Evolutionary conservation across 306 rosid genomes (phyloP).

Genomic region (Corylus heterophylla): DNA sequence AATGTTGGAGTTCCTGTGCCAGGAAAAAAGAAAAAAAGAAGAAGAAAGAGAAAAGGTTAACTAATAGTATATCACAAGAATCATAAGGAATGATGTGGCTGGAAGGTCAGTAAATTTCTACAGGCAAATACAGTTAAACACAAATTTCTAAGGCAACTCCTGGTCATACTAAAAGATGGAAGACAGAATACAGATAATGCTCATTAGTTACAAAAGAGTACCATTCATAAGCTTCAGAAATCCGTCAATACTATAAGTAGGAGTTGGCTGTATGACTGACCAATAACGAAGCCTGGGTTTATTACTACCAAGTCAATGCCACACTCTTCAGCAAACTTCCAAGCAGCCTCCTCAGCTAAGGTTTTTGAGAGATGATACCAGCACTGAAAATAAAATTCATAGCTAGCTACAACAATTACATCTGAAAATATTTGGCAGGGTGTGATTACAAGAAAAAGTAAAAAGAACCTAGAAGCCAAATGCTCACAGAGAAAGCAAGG

Average conservation of each 20-base stretch:
- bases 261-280: constrained; percentile 72
- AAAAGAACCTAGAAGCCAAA: too few relatives aligned
- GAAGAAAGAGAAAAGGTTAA: background rate
- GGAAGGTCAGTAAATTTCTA: background rate
- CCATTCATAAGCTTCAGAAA: constrained; percentile 60
- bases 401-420: background rate
- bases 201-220: constrained; percentile 21
- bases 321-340: constrained; percentile 76
- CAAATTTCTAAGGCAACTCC: constrained; percentile 1
- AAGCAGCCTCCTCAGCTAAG: constrained; percentile 89
- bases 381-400: constrained; percentile 37
- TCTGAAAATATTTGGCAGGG: background rate
- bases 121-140: background rate
- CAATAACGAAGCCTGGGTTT: constrained; percentile 70
- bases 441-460: too few relatives aligned
- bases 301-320: constrained; percentile 68
- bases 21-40: background rate
- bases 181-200: background rate
- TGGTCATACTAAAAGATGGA: background rate
- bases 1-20: constrained; percentile 54
- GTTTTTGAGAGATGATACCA: constrained; percentile 85
- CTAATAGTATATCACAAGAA: background rate
- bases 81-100: background rate
- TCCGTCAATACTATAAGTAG: constrained; percentile 50
- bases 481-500: too few relatives aligned